These are phyloP conservation scores for Mycena galericulata DNA, from an alignment of 768 basidiomycete species.

Conservation along the genomic window DNA sequence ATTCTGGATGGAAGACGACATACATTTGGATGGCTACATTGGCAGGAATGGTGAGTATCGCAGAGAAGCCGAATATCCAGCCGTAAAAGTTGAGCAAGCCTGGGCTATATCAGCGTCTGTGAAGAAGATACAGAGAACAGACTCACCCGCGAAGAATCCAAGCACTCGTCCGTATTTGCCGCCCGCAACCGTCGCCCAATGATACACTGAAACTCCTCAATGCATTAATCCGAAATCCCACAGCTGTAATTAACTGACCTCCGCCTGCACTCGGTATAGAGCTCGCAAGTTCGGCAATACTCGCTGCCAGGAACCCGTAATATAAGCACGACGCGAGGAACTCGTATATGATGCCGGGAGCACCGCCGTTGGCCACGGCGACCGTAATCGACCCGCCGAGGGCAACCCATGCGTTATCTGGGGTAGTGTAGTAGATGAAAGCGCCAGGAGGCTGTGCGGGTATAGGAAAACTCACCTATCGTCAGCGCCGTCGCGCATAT, in stretches of 20 bases:
- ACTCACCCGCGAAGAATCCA: slow-evolving; percentile 30
- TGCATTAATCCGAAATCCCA: background rate
- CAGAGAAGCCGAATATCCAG: slow-evolving; percentile 27
- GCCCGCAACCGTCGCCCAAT: slow-evolving; percentile 28
- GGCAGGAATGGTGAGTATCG: slow-evolving; percentile 22
- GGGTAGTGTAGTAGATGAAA: background rate
- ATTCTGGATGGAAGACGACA: slow-evolving; percentile 31
- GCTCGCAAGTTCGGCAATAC: slow-evolving; percentile 33
- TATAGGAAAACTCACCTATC: slow-evolving; percentile 26
- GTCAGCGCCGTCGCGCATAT: slow-evolving; percentile 32
- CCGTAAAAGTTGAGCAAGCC: slow-evolving; percentile 31
- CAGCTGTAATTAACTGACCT: slow-evolving; percentile 10
- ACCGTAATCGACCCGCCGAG: slow-evolving; percentile 30
- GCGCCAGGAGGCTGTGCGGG: no score
- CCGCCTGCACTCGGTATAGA: slow-evolving; percentile 33
- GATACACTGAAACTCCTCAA: slow-evolving; percentile 23
- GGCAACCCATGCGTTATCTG: slow-evolving; percentile 32
- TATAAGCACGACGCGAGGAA: slow-evolving; percentile 30
- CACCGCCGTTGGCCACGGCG: slow-evolving; percentile 29
- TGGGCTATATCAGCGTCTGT: background rate
- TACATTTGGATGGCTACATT: slow-evolving; percentile 31
- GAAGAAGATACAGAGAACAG: background rate
- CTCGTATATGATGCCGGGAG: slow-evolving; percentile 33
- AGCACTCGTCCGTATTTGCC: slow-evolving; percentile 26
- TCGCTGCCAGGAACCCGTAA: slow-evolving; percentile 31